Evolutionary conservation across 306 rosid species (phyloP).

Genomic region (Abrus precatorius): DNA sequence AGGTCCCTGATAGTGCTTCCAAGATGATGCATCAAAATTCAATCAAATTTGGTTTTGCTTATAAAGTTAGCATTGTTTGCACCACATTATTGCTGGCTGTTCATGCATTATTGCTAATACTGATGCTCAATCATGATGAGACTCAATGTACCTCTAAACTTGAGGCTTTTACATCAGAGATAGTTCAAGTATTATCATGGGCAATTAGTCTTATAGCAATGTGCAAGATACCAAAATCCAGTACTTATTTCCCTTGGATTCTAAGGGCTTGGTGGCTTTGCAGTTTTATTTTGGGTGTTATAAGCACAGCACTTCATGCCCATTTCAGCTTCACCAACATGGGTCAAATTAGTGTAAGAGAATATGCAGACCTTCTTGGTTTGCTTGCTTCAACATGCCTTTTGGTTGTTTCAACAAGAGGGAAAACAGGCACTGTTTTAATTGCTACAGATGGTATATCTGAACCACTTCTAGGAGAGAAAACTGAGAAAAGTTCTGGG

Average conservation of each 20-base stretch:
- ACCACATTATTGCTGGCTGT: slow-evolving; percentile 56
- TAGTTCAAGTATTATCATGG: slow-evolving; percentile 65
- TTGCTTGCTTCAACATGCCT: slow-evolving; percentile 68
- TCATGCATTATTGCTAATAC: slow-evolving; percentile 56
- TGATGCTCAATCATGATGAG: slow-evolving; percentile 63
- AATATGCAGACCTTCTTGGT: slow-evolving; percentile 66
- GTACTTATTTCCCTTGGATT: slow-evolving; percentile 71
- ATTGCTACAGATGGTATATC: slow-evolving; percentile 50
- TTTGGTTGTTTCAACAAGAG: slow-evolving; percentile 65
- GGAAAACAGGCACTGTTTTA: slow-evolving; percentile 65
- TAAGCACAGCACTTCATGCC: slow-evolving; percentile 53
- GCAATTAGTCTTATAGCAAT: slow-evolving; percentile 54
- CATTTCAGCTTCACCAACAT: slow-evolving; percentile 49
- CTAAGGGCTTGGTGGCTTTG: slow-evolving; percentile 90
- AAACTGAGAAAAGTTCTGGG: slow-evolving; percentile 49
- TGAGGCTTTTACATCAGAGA: slow-evolving; percentile 65
- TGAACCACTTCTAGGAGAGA: slow-evolving; percentile 73
- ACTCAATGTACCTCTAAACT: slow-evolving; percentile 59
- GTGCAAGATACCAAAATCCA: slow-evolving; percentile 49
- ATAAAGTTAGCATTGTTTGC: slow-evolving; percentile 64
- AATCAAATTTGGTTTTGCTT: slow-evolving; percentile 54
- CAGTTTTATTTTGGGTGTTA: slow-evolving; percentile 61
- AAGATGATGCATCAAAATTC: slow-evolving; percentile 45
- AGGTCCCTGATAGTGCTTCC: slow-evolving; percentile 42
- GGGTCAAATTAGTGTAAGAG: slow-evolving; percentile 52